Evolutionary conservation across 1,284 basidiomycete species (phyloP).

Genomic region (Cystobasidium slooffiae): DNA sequence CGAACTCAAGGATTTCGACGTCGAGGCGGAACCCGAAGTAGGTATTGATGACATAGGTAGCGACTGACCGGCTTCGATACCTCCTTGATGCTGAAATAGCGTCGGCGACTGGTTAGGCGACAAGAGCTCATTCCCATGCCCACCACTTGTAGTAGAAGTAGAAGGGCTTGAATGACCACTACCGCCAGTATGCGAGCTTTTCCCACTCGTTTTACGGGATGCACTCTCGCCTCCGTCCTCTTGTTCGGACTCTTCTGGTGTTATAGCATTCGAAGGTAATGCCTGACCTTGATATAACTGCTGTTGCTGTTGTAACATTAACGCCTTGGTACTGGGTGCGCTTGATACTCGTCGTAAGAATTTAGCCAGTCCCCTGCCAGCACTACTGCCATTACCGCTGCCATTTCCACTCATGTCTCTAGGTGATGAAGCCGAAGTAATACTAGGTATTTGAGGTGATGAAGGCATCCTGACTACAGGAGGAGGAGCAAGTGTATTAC

Average conservation of each 20-base stretch:
- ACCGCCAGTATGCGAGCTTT: no score
- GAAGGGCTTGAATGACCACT: not conserved
- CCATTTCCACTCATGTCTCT: not conserved
- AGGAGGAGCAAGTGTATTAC: slow-evolving; percentile 26
- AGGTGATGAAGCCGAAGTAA: not conserved
- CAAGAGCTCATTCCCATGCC: slow-evolving; percentile 77
- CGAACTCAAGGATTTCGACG: not conserved
- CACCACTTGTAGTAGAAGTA: slow-evolving; percentile 63
- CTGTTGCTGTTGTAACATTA: slow-evolving; percentile 62
- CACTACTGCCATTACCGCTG: not conserved
- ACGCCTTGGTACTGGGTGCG: slow-evolving; percentile 91
- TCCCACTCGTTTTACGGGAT: no score
- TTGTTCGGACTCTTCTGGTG: not conserved
- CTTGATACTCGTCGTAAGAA: slow-evolving; percentile 94
- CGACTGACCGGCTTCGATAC: slow-evolving; percentile 44
- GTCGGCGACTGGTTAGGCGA: slow-evolving; percentile 56
- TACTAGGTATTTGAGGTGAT: slow-evolving; percentile 6
- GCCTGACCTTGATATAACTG: slow-evolving; percentile 10
- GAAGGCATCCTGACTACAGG: slow-evolving; percentile 22
- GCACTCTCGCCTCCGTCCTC: no score
- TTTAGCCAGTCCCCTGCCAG: slow-evolving; percentile 19
- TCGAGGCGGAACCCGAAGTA: not conserved
- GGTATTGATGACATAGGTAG: slow-evolving; percentile 5
- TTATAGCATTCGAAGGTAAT: slow-evolving; percentile 37
- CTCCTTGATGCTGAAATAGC: slow-evolving; percentile 46